Evolutionary conservation across 2,329 filamentous ascomycete genomes (phyloP).

Genomic region (Penicillium nordicum): DNA sequence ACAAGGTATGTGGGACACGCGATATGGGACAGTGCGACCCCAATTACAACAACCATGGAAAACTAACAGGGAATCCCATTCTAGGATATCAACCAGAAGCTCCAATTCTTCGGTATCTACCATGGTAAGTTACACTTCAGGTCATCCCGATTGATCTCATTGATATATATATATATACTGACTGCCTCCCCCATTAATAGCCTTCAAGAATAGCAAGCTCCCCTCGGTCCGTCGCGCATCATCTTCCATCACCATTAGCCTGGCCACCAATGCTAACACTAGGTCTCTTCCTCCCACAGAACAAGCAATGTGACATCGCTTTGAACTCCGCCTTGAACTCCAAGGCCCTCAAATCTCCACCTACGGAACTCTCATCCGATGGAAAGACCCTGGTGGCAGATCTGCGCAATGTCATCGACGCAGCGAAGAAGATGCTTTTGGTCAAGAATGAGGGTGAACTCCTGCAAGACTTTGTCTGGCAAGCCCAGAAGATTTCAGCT

Average conservation of each 20-base stretch:
- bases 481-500: conserved; percentile 71
- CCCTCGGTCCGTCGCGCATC: conserved; percentile 65
- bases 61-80: conserved; percentile 10
- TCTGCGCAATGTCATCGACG: conserved; percentile 71
- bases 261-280: conserved; percentile 6
- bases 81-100: conserved; percentile 80
- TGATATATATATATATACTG: conserved; percentile 1
- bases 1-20: conserved; percentile 50
- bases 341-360: conserved; percentile 65
- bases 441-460: conserved; percentile 95
- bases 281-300: conserved; percentile 48
- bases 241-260: neutral
- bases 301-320: conserved; percentile 92
- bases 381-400: conserved; percentile 76
- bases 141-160: neutral
- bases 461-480: conserved; percentile 95
- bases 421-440: conserved; percentile 79
- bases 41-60: neutral
- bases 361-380: conserved; percentile 74
- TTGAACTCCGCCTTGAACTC: conserved; percentile 82
- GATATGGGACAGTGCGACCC: neutral
- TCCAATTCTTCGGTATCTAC: conserved; percentile 90
- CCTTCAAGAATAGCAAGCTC: conserved; percentile 84
- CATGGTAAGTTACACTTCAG: conserved; percentile 45
- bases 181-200: conserved; percentile 41